Conservation (phyloP, 139 green algal species). For the Tetraselmis chui region DNA sequence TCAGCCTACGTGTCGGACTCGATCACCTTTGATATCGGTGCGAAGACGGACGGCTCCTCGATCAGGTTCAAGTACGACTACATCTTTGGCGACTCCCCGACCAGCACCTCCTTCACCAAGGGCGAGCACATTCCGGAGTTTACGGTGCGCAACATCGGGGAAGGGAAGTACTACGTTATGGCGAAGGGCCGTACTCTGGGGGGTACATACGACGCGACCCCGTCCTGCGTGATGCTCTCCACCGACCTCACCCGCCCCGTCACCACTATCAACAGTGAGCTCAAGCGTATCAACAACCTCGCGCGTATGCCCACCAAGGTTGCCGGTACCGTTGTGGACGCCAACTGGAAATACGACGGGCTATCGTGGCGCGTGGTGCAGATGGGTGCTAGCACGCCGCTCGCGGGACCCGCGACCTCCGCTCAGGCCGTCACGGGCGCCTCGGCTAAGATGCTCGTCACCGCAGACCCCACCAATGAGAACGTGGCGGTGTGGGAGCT, state of each 20-base stretch:
- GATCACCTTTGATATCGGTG: not conserved
- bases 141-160: not conserved
- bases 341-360: not conserved
- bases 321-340: not conserved
- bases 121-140: not conserved
- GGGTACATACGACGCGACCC: not conserved
- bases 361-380: not conserved
- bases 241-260: not conserved
- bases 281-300: not conserved
- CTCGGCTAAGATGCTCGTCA: not conserved
- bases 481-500: not conserved
- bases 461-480: not conserved
- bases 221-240: not conserved
- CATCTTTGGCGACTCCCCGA: not conserved
- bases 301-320: not conserved
- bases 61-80: not conserved
- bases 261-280: not conserved
- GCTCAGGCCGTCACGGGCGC: not conserved
- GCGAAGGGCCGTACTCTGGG: not conserved
- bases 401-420: not conserved
- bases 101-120: not conserved
- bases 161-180: not conserved
- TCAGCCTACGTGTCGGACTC: not conserved
- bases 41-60: not conserved
- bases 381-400: not conserved